Conservation (phyloP, 352 stramenopile genomes). For the Pythium myriotylum region DNA sequence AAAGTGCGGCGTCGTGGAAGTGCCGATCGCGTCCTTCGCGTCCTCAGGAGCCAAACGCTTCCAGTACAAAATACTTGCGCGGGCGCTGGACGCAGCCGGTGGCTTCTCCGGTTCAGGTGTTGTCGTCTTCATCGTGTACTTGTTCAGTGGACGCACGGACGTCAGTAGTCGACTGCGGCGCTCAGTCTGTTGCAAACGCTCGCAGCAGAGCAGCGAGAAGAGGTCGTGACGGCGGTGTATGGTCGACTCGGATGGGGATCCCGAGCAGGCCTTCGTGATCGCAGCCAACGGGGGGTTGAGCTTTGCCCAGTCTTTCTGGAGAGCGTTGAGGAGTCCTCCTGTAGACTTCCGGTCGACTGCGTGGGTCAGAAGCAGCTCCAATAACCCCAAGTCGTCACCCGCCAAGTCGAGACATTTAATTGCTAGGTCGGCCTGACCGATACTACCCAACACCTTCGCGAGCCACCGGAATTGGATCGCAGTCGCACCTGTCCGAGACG, state of each 20-base stretch:
- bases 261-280: slow-evolving; percentile 33
- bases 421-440: slow-evolving; percentile 60
- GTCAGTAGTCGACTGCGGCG: slow-evolving; percentile 68
- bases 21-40: slow-evolving; percentile 60
- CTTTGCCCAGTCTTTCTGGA: slow-evolving; percentile 58
- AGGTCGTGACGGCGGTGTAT: slow-evolving; percentile 46
- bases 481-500: slow-evolving; percentile 47
- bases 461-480: slow-evolving; percentile 48
- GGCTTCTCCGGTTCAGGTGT: neutral
- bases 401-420: slow-evolving; percentile 70
- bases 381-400: slow-evolving; percentile 64
- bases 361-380: slow-evolving; percentile 47
- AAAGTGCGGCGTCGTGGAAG: slow-evolving; percentile 45
- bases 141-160: slow-evolving; percentile 50
- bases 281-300: slow-evolving; percentile 58
- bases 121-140: slow-evolving; percentile 32
- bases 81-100: neutral
- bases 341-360: slow-evolving; percentile 17
- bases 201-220: slow-evolving; percentile 69
- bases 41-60: slow-evolving; percentile 72
- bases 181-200: slow-evolving; percentile 55
- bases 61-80: slow-evolving; percentile 57
- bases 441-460: slow-evolving; percentile 41
- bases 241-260: slow-evolving; percentile 12
- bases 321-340: slow-evolving; percentile 31